Evolutionary conservation across 306 rosid species (phyloP).

Genomic region (Ceratonia siliqua): DNA sequence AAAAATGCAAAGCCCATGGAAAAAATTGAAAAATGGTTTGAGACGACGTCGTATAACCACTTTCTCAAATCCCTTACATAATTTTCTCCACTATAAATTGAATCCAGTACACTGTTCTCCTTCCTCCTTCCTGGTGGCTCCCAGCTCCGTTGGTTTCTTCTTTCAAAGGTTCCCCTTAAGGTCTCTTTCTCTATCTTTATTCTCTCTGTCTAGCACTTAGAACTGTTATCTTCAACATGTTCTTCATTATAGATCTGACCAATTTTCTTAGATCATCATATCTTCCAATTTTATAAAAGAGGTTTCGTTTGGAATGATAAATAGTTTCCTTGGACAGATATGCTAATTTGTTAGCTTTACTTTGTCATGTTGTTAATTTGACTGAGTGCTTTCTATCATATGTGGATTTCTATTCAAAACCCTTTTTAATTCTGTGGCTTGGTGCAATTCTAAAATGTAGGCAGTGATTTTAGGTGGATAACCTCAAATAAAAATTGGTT

Average conservation of each 20-base stretch:
- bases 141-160: constrained; percentile 34
- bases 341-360: background rate
- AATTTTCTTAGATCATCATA: background rate
- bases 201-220: background rate
- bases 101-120: background rate
- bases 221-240: background rate
- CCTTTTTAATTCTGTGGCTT: background rate
- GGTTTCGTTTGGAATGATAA: background rate
- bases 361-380: background rate
- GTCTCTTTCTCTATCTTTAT: constrained; percentile 29
- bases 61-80: no score
- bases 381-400: background rate
- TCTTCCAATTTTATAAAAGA: background rate
- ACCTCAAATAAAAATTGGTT: background rate
- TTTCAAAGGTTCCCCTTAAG: constrained; percentile 24
- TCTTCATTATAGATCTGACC: constrained; percentile 31
- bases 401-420: constrained; percentile 22
- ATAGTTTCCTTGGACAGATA: constrained; percentile 39
- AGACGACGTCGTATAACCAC: constrained; percentile 10
- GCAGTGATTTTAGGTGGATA: constrained; percentile 2
- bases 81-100: constrained; percentile 25
- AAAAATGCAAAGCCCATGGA: no score
- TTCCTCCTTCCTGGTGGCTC: constrained; percentile 37
- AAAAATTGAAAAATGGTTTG: no score
- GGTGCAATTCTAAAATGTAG: background rate